Conservation (phyloP, 208 protist species). For the Leptomonas pyrrhocoris region DNA sequence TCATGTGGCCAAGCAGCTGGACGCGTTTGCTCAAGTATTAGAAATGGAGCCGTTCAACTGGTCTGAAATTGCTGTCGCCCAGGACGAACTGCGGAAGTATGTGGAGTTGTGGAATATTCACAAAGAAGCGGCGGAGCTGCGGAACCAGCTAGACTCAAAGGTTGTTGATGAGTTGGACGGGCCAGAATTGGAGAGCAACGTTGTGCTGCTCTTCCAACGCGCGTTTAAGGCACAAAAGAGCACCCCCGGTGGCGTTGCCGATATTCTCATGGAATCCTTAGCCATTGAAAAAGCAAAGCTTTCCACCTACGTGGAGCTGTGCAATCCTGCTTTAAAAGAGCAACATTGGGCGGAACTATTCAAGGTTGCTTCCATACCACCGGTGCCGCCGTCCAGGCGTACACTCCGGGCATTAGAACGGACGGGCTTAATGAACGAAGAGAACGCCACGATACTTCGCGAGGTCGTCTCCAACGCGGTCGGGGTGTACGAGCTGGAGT, state of each 20-base stretch:
- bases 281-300: conserved; percentile 78
- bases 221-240: conserved; percentile 70
- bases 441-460: conserved; percentile 68
- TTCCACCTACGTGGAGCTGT: conserved; percentile 73
- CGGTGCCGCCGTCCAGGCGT: conserved; percentile 38
- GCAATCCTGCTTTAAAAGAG: conserved; percentile 89
- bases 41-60: conserved; percentile 73
- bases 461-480: conserved; percentile 84
- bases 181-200: conserved; percentile 67
- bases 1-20: conserved; percentile 50
- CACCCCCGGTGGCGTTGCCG: conserved; percentile 65
- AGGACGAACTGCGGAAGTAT: conserved; percentile 70
- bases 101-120: conserved; percentile 71
- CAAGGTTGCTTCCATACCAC: conserved; percentile 42
- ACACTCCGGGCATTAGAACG: conserved; percentile 55
- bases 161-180: conserved; percentile 68
- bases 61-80: conserved; percentile 65
- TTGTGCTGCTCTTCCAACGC: conserved; percentile 62
- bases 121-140: conserved; percentile 67
- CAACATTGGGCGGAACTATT: conserved; percentile 85
- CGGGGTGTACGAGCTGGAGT: conserved; percentile 88
- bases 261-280: conserved; percentile 64
- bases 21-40: conserved; percentile 68
- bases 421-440: conserved; percentile 42
- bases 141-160: conserved; percentile 45